Base-by-base conservation (phyloP, 305 asterid species). In the Caryopteris hybrid region DNA sequence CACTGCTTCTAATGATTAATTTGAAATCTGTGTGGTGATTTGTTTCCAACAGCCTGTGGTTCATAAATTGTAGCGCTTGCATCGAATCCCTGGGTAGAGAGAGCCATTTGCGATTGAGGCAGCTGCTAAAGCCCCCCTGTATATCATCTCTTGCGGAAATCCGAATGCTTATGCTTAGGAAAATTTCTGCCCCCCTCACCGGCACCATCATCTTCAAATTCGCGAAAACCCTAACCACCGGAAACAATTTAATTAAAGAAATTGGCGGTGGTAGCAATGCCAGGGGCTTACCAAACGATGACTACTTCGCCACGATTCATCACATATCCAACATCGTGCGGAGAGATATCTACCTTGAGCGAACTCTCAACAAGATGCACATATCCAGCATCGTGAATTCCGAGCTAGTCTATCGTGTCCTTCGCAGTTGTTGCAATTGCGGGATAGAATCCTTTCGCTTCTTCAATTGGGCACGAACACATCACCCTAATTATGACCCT, bases 321-420 rank as follows among this genome's bases (percentile, higher is more conserved):
- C 96, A 93, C 75, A 80, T 93, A 67, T 93, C 99, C 39, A 88
- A 93, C 89, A 88, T 93, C 18, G 96, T 93, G 23, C 94, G 97
- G 1, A 83, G 88, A 20, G 99, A 93, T 76, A 85, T 90, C 62
- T 90, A 87, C 83, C 41, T 93, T 85, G 99, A 93, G 77, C 84
- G 96, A 68, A 93, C 99, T 3, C 95, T 93, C 80, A 90, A 87
- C 75, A 88, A 88, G 82, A 88, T 93, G 96, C 75, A 71, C 43
- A 81, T 93, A 21, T 84, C 95, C 5, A 74, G 66, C 59, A 80
- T 87, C 22, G 90, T 93, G 45, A 86, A 93, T 62, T 93, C 99
- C 0, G 97, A 93, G 83, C 76, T 93, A 20, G 97, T 93, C 6
- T 90, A 75, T 57, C 94, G 97, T 2, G 88, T 93, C 72, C 85